Evolutionary conservation across 2,329 filamentous ascomycete genomes (phyloP).

Genomic region (Dryadomyces quercivorus): DNA sequence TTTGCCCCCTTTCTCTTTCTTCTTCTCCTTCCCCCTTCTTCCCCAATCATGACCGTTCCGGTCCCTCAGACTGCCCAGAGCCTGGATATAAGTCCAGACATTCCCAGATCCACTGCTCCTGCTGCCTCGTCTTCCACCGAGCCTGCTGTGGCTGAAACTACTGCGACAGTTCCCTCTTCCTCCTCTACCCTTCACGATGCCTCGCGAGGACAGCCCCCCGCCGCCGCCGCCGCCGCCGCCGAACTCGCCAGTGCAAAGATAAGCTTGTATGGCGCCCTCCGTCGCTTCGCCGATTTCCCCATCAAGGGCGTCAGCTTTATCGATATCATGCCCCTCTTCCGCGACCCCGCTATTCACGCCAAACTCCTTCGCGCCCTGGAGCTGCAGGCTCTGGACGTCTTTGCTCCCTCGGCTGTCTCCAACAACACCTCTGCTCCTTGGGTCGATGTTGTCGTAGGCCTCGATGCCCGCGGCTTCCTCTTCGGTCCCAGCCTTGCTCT

Average conservation of each 20-base stretch:
- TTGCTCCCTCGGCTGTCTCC: constrained; percentile 18
- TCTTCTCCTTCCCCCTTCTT: constrained; percentile 17
- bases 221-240: constrained; percentile 48
- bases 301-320: constrained; percentile 89
- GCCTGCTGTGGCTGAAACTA: constrained; percentile 13
- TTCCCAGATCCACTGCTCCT: constrained; percentile 14
- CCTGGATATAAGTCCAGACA: constrained; percentile 20
- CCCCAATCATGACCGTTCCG: constrained; percentile 23
- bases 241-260: constrained; percentile 57
- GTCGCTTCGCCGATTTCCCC: constrained; percentile 86
- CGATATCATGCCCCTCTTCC: constrained; percentile 95
- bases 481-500: constrained; percentile 86
- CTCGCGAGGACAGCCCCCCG: constrained; percentile 50
- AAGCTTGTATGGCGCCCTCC: constrained; percentile 61
- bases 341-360: constrained; percentile 59
- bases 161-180: not conserved
- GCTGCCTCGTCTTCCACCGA: constrained; percentile 8
- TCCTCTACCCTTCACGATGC: constrained; percentile 36
- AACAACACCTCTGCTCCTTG: constrained; percentile 41
- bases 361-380: constrained; percentile 75
- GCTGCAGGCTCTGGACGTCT: constrained; percentile 57
- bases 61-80: constrained; percentile 11
- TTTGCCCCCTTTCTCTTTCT: constrained; percentile 12
- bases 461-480: constrained; percentile 90
- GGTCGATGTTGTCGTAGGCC: constrained; percentile 77